Conservation (phyloP, 1,284 basidiomycete genomes). For the Stygiomarasmius scandens region DNA sequence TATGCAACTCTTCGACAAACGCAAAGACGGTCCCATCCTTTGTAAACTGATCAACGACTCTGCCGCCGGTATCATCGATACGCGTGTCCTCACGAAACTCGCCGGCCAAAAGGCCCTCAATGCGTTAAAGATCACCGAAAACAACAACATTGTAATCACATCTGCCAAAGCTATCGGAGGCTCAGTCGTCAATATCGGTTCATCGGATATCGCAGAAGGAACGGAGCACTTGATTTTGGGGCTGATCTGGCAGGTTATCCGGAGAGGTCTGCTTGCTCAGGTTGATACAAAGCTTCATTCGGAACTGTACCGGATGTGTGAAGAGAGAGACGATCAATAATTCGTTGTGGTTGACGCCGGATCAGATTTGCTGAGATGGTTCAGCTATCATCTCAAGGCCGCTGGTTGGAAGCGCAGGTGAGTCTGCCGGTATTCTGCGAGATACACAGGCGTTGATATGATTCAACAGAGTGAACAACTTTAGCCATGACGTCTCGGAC, state of each 20-base stretch:
- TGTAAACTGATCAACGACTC: slow-evolving; percentile 99
- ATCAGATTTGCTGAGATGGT: slow-evolving; percentile 96
- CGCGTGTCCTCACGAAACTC: slow-evolving; percentile 94
- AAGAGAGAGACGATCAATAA: slow-evolving; percentile 98
- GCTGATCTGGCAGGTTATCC: slow-evolving; percentile 98
- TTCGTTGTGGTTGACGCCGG: slow-evolving; percentile 90
- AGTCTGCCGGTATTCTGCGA: slow-evolving; percentile 16
- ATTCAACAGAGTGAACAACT: slow-evolving; percentile 97
- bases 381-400: slow-evolving; percentile 97
- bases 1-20: slow-evolving; percentile 99
- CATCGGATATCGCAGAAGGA: slow-evolving; percentile 90
- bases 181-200: slow-evolving; percentile 97
- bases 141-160: slow-evolving; percentile 99
- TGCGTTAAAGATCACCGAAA: slow-evolving; percentile 98
- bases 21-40: slow-evolving; percentile 91
- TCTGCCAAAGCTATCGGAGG: slow-evolving; percentile 98
- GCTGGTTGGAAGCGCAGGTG: slow-evolving; percentile 89
- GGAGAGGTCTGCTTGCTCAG: slow-evolving; percentile 89
- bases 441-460: not conserved
- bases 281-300: slow-evolving; percentile 99
- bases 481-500: slow-evolving; percentile 92
- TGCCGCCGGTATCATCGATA: slow-evolving; percentile 98
- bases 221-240: slow-evolving; percentile 98
- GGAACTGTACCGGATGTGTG: slow-evolving; percentile 92
- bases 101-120: slow-evolving; percentile 79